A percentile compares a stretch with the other conserved stretches of the same genome.
phyloP scores from a whole-genome alignment of 2,329 filamentous ascomycete species.

The Trichoderma asperellum region DNA sequence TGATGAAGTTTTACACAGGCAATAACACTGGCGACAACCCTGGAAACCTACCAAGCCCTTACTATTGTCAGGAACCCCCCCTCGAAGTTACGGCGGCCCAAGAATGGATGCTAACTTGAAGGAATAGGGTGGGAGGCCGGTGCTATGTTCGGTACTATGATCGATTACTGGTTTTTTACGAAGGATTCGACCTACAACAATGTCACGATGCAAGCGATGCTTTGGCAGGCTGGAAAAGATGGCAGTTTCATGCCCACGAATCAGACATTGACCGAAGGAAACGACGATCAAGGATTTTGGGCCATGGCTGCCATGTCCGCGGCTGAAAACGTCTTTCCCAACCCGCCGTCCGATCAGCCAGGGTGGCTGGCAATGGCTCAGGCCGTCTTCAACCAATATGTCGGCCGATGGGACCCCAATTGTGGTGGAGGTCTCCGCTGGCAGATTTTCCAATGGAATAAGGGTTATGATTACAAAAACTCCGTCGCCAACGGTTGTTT shows the following conservation, averaged over 20 bases:
- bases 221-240: constrained; percentile 64
- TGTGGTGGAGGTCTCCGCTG: constrained; percentile 80
- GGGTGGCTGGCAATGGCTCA: constrained; percentile 78
- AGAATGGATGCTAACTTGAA: constrained; percentile 29
- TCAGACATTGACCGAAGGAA: constrained; percentile 64
- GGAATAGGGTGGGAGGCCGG: constrained; percentile 69
- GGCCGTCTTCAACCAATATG: constrained; percentile 80
- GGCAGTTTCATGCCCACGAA: constrained; percentile 69
- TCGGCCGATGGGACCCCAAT: constrained; percentile 66
- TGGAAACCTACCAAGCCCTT: constrained; percentile 62
- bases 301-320: constrained; percentile 80
- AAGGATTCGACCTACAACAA: constrained; percentile 68
- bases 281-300: constrained; percentile 85
- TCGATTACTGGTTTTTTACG: constrained; percentile 75
- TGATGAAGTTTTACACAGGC: constrained; percentile 57
- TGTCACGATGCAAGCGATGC: constrained; percentile 60
- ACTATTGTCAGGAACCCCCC: constrained; percentile 59
- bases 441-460: constrained; percentile 83
- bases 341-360: constrained; percentile 64
- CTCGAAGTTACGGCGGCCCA: constrained; percentile 36
- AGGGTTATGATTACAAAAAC: constrained; percentile 71
- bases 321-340: constrained; percentile 74
- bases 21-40: constrained; percentile 63
- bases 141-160: constrained; percentile 69
- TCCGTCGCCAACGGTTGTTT: constrained; percentile 71